A percentile compares a stretch with the other conserved stretches of the same genome.
phyloP scores from a whole-genome alignment of 176 grass and related monocot genomes.

The Chloris gayana region DNA sequence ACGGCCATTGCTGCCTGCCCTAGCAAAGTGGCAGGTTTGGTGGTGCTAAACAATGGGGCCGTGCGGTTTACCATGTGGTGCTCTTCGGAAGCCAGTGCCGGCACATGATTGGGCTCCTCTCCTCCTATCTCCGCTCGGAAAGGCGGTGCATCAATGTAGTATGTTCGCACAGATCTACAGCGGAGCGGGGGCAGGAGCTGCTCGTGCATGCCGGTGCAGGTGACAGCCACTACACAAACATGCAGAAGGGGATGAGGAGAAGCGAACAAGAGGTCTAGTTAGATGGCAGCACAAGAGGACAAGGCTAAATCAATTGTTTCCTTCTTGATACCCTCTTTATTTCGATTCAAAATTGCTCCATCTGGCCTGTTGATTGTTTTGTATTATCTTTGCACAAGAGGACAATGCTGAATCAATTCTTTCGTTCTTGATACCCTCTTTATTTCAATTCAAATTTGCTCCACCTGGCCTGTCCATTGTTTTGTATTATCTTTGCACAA shows the following conservation, averaged over 20 bases:
- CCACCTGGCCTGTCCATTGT: background rate
- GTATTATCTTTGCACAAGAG: constrained; percentile 23
- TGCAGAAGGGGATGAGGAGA: constrained; percentile 40
- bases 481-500: constrained; percentile 28
- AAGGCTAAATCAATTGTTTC: constrained; percentile 27
- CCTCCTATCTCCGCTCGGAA: constrained; percentile 42
- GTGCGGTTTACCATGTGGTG: constrained; percentile 36
- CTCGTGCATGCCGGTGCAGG: constrained; percentile 46
- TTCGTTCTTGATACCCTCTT: background rate
- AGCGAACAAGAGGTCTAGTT: constrained; percentile 49
- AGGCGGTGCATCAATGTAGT: constrained; percentile 46
- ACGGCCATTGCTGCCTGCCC: constrained; percentile 15
- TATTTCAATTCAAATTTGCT: background rate
- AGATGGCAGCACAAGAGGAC: constrained; percentile 34
- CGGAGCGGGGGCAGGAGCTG: constrained; percentile 5
- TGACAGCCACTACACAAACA: constrained; percentile 44
- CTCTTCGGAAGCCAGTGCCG: constrained; percentile 13
- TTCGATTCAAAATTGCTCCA: background rate
- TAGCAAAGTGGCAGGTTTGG: constrained; percentile 20
- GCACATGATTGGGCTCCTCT: constrained; percentile 50
- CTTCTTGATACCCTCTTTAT: background rate
- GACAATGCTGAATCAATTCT: constrained; percentile 33
- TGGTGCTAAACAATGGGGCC: constrained; percentile 36
- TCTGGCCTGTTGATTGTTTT: constrained; percentile 22
- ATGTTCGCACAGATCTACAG: constrained; percentile 46